A percentile compares a stretch with the other conserved stretches of the same genome.
Conservation (phyloP, 176 grass and related monocot genomes). For the Bromus sterilis region DNA sequence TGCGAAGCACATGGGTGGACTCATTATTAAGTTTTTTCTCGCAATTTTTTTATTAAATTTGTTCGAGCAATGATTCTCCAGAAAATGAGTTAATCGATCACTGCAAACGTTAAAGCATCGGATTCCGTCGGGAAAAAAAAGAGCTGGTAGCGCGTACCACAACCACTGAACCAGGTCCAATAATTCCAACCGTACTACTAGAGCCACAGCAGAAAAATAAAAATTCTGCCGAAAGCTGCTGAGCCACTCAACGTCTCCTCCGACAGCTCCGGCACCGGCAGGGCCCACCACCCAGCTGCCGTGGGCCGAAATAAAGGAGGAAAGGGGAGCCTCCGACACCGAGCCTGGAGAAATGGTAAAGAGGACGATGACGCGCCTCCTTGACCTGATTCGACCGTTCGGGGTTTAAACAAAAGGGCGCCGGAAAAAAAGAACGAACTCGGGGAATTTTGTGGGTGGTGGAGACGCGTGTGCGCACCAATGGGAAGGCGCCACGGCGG, state of each 20-base stretch:
- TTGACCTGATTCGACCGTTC: constrained; percentile 18
- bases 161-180: background rate
- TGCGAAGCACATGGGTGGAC: constrained; percentile 19
- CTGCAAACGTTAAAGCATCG: background rate
- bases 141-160: too few relatives aligned
- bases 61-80: background rate
- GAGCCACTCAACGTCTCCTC: background rate
- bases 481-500: background rate
- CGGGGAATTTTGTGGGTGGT: background rate
- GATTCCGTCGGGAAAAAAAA: background rate
- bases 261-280: background rate
- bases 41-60: too few relatives aligned
- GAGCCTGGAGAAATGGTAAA: background rate
- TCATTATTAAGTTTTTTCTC: too few relatives aligned
- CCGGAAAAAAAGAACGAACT: too few relatives aligned
- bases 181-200: background rate
- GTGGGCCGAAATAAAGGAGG: background rate
- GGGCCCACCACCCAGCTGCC: background rate
- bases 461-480: constrained; percentile 30
- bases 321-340: background rate
- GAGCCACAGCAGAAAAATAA: background rate
- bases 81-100: background rate
- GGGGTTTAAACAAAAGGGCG: background rate
- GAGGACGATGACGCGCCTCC: background rate
- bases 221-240: background rate